These are phyloP conservation scores for Colletotrichum sublineola DNA, from an alignment of 2,329 filamentous ascomycete species.

Conservation along the genomic window DNA sequence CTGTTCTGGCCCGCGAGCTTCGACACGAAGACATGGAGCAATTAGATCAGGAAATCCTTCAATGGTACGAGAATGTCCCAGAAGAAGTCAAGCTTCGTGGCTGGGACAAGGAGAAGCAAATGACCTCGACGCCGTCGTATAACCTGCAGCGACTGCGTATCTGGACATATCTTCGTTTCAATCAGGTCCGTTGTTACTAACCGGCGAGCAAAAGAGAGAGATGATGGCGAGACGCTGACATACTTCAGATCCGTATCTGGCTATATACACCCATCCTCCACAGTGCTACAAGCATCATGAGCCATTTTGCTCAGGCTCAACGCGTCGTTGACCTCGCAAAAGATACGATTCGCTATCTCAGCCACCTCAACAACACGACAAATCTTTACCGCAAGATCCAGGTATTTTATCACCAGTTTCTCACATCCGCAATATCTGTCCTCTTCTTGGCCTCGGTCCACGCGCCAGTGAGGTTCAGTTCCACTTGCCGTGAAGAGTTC, in stretches of 20 bases:
- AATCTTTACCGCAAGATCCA: constrained; percentile 80
- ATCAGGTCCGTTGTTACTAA: constrained; percentile 67
- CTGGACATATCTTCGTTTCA: constrained; percentile 86
- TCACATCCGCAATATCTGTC: constrained; percentile 80
- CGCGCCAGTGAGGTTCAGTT: constrained; percentile 78
- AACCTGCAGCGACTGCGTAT: constrained; percentile 81
- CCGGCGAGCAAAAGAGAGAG: neutral
- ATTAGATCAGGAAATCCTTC: constrained; percentile 85
- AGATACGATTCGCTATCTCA: constrained; percentile 80
- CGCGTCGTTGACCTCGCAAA: constrained; percentile 81
- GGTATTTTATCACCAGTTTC: constrained; percentile 84
- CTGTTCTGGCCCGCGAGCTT: constrained; percentile 71
- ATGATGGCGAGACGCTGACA: constrained; percentile 19
- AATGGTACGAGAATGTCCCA: constrained; percentile 86
- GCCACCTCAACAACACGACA: constrained; percentile 77
- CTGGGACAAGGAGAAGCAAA: constrained; percentile 67
- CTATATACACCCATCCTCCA: constrained; percentile 91
- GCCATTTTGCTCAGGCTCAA: constrained; percentile 79
- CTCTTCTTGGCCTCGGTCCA: constrained; percentile 83
- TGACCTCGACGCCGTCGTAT: constrained; percentile 70
- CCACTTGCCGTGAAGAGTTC: constrained; percentile 79
- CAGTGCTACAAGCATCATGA: constrained; percentile 84
- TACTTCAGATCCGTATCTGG: constrained; percentile 77
- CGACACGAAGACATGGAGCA: constrained; percentile 82
- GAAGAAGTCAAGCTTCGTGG: constrained; percentile 70